Evolutionary conservation across 2,329 filamentous ascomycete species (phyloP).

Genomic region (Trichoderma brevicompactum): DNA sequence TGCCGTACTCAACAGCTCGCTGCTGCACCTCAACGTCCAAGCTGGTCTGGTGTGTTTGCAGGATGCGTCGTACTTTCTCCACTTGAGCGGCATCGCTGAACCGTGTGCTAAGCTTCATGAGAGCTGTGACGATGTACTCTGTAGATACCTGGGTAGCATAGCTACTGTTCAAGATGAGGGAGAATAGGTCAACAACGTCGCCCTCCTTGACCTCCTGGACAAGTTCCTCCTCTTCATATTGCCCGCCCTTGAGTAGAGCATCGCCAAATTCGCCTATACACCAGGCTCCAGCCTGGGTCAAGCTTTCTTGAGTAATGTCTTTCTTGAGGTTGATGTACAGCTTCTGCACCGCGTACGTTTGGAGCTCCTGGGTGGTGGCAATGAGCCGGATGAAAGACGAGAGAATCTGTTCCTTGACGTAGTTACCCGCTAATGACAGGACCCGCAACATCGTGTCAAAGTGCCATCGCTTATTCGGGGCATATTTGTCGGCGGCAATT

Average conservation of each 20-base stretch:
- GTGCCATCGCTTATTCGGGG: slow-evolving; percentile 97
- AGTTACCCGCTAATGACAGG: slow-evolving; percentile 90
- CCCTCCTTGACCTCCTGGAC: slow-evolving; percentile 80
- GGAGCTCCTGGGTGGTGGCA: slow-evolving; percentile 89
- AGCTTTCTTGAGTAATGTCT: slow-evolving; percentile 95
- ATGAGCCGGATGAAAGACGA: slow-evolving; percentile 96
- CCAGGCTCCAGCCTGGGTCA: slow-evolving; percentile 93
- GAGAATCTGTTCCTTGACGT: slow-evolving; percentile 96
- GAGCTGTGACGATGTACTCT: slow-evolving; percentile 92
- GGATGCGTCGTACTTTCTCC: slow-evolving; percentile 78
- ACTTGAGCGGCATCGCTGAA: slow-evolving; percentile 83
- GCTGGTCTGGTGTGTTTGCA: slow-evolving; percentile 80
- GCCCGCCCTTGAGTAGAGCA: slow-evolving; percentile 81
- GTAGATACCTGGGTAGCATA: slow-evolving; percentile 90
- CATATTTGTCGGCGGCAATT: slow-evolving; percentile 92
- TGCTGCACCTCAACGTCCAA: slow-evolving; percentile 96
- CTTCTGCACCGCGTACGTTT: slow-evolving; percentile 96
- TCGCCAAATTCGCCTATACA: slow-evolving; percentile 98
- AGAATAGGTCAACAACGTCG: slow-evolving; percentile 92
- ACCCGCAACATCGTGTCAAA: slow-evolving; percentile 97
- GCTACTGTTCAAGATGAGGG: slow-evolving; percentile 88
- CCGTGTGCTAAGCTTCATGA: slow-evolving; percentile 93
- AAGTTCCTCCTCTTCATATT: slow-evolving; percentile 92
- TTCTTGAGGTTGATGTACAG: slow-evolving; percentile 89
- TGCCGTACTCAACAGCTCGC: slow-evolving; percentile 91